Conservation (phyloP, 768 basidiomycete species). For the Lactarius akahatsu region DNA sequence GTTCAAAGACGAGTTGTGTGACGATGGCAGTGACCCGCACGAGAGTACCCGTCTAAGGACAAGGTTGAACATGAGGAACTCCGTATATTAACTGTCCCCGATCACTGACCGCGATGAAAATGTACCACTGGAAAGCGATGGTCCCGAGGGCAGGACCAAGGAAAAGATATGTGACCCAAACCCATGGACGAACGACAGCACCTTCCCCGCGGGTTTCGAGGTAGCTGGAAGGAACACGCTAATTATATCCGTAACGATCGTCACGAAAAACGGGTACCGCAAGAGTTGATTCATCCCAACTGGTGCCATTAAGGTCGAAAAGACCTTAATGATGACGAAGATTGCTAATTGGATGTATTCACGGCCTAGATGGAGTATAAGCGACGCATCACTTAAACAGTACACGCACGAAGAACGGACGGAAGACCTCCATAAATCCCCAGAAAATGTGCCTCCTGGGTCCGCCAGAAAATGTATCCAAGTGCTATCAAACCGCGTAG, state of each 20-base stretch:
- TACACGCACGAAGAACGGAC: constrained; percentile 9
- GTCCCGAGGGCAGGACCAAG: constrained; percentile 46
- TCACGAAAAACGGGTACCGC: constrained; percentile 27
- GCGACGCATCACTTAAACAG: background rate
- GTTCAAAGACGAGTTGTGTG: constrained; percentile 56
- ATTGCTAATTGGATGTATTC: constrained; percentile 24
- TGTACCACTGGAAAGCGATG: constrained; percentile 53
- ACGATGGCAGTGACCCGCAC: constrained; percentile 47
- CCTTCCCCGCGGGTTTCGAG: constrained; percentile 53
- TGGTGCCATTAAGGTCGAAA: constrained; percentile 34
- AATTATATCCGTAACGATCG: background rate
- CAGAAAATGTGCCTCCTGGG: constrained; percentile 32
- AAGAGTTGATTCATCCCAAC: constrained; percentile 38
- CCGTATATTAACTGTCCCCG: background rate
- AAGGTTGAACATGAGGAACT: background rate
- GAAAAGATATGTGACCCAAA: constrained; percentile 60
- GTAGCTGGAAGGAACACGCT: constrained; percentile 41
- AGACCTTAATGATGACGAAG: constrained; percentile 10
- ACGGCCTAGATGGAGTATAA: constrained; percentile 13
- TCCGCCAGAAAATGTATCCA: constrained; percentile 31
- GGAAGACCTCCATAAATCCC: constrained; percentile 31
- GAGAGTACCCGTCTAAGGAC: constrained; percentile 37
- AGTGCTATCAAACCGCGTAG: constrained; percentile 29
- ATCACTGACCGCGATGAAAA: constrained; percentile 38
- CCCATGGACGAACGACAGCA: constrained; percentile 59